Conservation (phyloP, 371 early-diverging fungal species). For the Mucor saturninus region DNA sequence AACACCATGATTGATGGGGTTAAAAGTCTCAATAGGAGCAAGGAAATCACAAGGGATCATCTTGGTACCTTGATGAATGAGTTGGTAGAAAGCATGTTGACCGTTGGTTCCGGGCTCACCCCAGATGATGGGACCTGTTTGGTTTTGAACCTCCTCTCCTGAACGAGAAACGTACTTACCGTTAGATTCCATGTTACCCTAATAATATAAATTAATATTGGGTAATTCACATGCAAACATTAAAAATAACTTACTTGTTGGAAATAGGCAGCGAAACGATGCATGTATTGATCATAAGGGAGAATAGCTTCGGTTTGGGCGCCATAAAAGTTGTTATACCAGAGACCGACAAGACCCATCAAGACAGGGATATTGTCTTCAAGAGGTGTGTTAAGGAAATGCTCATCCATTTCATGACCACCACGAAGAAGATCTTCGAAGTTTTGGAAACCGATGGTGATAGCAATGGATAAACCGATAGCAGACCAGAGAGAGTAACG, state of each 20-base stretch:
- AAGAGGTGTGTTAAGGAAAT: conserved; percentile 88
- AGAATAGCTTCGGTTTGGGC: conserved; percentile 96
- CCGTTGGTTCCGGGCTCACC: conserved; percentile 99
- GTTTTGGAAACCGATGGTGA: conserved; percentile 96
- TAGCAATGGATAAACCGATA: conserved; percentile 96
- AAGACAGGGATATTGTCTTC: conserved; percentile 94
- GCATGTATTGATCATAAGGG: conserved; percentile 98
- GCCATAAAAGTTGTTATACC: conserved; percentile 98
- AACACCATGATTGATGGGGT: conserved; percentile 75
- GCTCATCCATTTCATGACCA: conserved; percentile 96
- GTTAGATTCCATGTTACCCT: conserved; percentile 99
- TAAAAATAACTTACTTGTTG: conserved; percentile 74
- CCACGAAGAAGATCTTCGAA: conserved; percentile 93
- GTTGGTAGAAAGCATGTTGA: conserved; percentile 99
- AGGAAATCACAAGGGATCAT: conserved; percentile 96
- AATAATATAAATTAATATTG: not conserved
- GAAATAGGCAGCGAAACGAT: conserved; percentile 97
- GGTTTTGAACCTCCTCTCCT: conserved; percentile 77
- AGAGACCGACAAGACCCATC: conserved; percentile 92
- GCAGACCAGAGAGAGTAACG: conserved; percentile 99
- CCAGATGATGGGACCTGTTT: conserved; percentile 98
- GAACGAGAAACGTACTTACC: conserved; percentile 94
- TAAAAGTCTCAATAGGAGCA: conserved; percentile 89
- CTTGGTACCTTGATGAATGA: conserved; percentile 99
- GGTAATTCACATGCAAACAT: not conserved